These are phyloP conservation scores for Metschnikowia proteae DNA, from an alignment of 805 yeast species.

Conservation along the genomic window DNA sequence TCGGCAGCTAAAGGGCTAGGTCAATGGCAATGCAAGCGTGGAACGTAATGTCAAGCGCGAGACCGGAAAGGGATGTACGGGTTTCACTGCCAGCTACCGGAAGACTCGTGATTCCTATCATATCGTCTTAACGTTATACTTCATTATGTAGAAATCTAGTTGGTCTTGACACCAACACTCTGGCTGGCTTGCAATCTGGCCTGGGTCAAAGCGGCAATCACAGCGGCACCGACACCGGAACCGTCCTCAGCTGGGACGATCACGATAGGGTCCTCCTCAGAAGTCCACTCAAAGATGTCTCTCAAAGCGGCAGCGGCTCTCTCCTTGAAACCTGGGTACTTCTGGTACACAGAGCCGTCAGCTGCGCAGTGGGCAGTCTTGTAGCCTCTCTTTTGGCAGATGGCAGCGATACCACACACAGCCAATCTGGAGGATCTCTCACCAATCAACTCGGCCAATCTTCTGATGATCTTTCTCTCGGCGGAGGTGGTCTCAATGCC, in stretches of 20 bases:
- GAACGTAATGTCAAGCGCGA: too few species aligned
- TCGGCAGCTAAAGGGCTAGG: too few species aligned
- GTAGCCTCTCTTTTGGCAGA: constrained; percentile 80
- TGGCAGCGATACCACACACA: constrained; percentile 93
- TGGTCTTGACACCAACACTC: constrained; percentile 51
- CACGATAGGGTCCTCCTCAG: constrained; percentile 69
- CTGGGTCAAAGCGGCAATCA: constrained; percentile 92
- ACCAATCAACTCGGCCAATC: constrained; percentile 82
- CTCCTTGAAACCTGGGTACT: constrained; percentile 86
- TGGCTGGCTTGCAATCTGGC: constrained; percentile 68
- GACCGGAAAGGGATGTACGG: not conserved
- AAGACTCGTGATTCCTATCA: not conserved
- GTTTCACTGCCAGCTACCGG: not conserved
- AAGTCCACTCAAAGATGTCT: constrained; percentile 82
- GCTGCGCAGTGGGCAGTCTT: constrained; percentile 85
- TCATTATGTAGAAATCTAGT: constrained; percentile 1
- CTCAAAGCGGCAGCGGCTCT: constrained; percentile 85
- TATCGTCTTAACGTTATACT: not conserved
- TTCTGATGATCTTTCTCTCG: constrained; percentile 80
- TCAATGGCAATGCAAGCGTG: too few species aligned
- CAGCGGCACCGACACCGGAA: constrained; percentile 97
- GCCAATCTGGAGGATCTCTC: constrained; percentile 90
- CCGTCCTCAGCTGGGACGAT: constrained; percentile 97
- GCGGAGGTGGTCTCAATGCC: constrained; percentile 62
- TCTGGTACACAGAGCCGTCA: constrained; percentile 94